Evolutionary conservation across 2,329 filamentous ascomycete genomes (phyloP), one percentile per base, ranked within the genome.

Genomic region (Colletotrichum caudatum): DNA sequence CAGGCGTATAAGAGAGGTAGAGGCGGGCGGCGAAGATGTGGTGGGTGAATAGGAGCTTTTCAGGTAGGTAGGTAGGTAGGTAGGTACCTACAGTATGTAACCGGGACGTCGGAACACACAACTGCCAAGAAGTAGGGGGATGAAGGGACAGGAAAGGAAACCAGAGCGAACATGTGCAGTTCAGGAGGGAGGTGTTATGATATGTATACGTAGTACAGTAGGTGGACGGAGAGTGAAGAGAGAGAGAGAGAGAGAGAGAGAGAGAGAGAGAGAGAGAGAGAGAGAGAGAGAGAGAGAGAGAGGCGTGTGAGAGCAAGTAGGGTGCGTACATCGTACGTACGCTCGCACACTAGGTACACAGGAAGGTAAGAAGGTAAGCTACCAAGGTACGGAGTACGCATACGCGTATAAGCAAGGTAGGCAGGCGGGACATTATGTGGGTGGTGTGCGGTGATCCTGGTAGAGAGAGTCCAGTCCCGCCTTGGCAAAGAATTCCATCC

Each of bases 41-140:
- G 33, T 41, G 60, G 14, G 35, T 35, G 35, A 7, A 35, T 9
- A 29, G 29, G 29, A 29, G 29, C 29, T 29, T 29, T 29, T 4
- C 29, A 29, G 29, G 29, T 29, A 29, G 29, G 29, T 29, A 29
- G 29, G 3, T 29, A 29, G 29, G 29, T 29, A 29, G 29, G 29
- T 4, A 29, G 29, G 29, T 29, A 29, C 26, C 26, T 29, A 29
- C 26, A 29, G 26, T 2, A 39, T 33, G 29, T 18, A 35, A 54
- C 20, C 26, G 33, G 39, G 33, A 60, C 37, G 54, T 60, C 46
- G 6, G 60, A 60, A 41, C n/a, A 69, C 35, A 48, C 11, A 54
- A 23, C 7, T 69, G 69, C 69, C 69, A 69, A 69, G 69, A 56
- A 60, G 23, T 56, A 54, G 26, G 44, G 61, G 20, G 59, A 48